These are phyloP conservation scores for Sphaerulina populicola DNA, from an alignment of 2,329 filamentous ascomycete species.

Conservation along the genomic window DNA sequence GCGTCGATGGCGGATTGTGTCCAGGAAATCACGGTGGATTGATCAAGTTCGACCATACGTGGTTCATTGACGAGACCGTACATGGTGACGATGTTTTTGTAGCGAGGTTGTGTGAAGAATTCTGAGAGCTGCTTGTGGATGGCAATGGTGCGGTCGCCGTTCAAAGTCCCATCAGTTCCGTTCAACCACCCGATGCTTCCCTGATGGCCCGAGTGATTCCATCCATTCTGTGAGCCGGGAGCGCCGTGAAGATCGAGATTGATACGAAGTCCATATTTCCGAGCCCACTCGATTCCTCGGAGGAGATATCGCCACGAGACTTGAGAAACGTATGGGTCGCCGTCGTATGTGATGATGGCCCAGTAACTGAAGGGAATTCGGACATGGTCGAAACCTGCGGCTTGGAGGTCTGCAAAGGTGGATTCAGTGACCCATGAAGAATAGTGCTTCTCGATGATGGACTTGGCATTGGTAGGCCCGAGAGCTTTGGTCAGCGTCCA, in stretches of 20 bases:
- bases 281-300: constrained; percentile 84
- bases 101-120: constrained; percentile 90
- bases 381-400: constrained; percentile 90
- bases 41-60: constrained; percentile 62
- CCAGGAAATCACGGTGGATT: constrained; percentile 65
- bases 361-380: constrained; percentile 93
- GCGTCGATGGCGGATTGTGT: constrained; percentile 63
- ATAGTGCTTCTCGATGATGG: constrained; percentile 81
- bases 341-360: constrained; percentile 77
- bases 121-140: constrained; percentile 77
- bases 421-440: constrained; percentile 76
- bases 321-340: constrained; percentile 77
- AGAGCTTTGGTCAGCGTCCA: constrained; percentile 68
- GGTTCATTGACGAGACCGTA: constrained; percentile 96
- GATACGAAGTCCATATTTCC: constrained; percentile 82
- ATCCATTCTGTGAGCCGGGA: constrained; percentile 90
- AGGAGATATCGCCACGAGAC: constrained; percentile 91
- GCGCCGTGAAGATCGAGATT: constrained; percentile 90
- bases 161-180: constrained; percentile 71
- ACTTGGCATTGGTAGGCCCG: constrained; percentile 54
- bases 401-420: constrained; percentile 74
- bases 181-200: constrained; percentile 81
- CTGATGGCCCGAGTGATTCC: constrained; percentile 87
- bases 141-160: constrained; percentile 73
- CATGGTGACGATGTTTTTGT: constrained; percentile 83